Evolutionary conservation across 306 rosid species (phyloP), one percentile per base, ranked within the genome.

Genomic region (Malus fusca): DNA sequence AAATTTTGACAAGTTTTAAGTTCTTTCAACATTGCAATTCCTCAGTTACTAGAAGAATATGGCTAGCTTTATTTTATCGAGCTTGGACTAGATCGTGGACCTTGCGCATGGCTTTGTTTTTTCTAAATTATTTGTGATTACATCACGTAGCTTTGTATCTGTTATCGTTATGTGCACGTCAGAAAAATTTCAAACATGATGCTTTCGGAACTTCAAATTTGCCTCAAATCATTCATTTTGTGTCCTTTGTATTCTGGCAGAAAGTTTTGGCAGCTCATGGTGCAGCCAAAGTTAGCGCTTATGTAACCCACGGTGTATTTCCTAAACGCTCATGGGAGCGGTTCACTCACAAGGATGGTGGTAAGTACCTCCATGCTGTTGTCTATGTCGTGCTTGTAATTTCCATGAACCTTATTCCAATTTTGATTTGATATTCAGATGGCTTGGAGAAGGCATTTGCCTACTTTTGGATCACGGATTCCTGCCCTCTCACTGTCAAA

Each of bases 231-330:
- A 21, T n/a, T 22, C 60, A 31, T 48, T 12, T 21, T 63, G 48
- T 17, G 19, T 43, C 18, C 28, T 72, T 63, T 73, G 53, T 30
- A 31, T 79, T 67, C 74, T 66, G 60, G 56, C 82, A 92, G 97
- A 95, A 90, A 90, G 97, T 95, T 43, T 87, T 92, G 86, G 91
- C 91, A 18, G 87, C 92, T 78, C 79, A 95, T 78, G 97, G 97
- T 59, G 99, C 99, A 51, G 88, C 90, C 53, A 92, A 90, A 88
- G 97, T 92, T 78, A 90, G 99, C 62, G 96, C 97, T 52, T 90
- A 89, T 64, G 97, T 92, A 72, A 90, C 97, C 26, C 97, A 92
- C 11, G 99, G 93, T 11, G 99, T 95, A 26, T 95, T 95, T 84
- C 99, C 98, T 19, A 90, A 89, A 77, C 77, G 75, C 33, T 92